Evolutionary conservation across 371 early-diverging fungal species (phyloP), one percentile per base, ranked within the genome.

Genomic region (Circinella minor): DNA sequence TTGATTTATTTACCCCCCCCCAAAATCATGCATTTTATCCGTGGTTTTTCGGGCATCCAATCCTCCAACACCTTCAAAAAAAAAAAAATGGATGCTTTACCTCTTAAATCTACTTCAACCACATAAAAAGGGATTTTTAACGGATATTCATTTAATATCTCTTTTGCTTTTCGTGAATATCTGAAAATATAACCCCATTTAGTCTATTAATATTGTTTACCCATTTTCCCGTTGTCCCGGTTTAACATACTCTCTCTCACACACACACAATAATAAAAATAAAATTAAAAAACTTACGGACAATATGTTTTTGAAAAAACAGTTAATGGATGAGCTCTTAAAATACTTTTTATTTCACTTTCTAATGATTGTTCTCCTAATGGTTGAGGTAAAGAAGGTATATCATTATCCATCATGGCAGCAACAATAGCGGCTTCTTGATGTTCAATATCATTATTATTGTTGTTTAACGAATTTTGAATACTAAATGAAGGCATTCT

Each of bases 281-380:
- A 7, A 37, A 39, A 27, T 27, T n/a, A n/a, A n/a, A 27, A 27
- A 27, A 65, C 60, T 59, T 60, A 67, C 67, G 67, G 67, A 46
- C 67, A 67, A 36, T 60, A 67, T 15, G 67, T 67, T 39, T 67
- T 67, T 37, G 67, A 67, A 60, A 67, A 67, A 6, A 67, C 67
- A 36, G 67, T 67, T 14, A 67, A 13, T 13, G 67, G 67, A 60
- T 67, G 67, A 14, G 20, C 38, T 36, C 20, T 37, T 20, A 67
- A 18, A 34, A 67, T 67, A 14, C 20, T 43, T 5, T 43, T 36
- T 20, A 67, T 14, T 20, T 67, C 67, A 15, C 17, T n/a, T 15
- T 51, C 54, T 11, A 65, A 20, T n/a, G 55, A 51, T 39, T 48
- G 55, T 36, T 27, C 27, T 27, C 27, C 27, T 27, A 27, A 27